Conservation (phyloP, 306 rosid species). For the Prunus campanulata region DNA sequence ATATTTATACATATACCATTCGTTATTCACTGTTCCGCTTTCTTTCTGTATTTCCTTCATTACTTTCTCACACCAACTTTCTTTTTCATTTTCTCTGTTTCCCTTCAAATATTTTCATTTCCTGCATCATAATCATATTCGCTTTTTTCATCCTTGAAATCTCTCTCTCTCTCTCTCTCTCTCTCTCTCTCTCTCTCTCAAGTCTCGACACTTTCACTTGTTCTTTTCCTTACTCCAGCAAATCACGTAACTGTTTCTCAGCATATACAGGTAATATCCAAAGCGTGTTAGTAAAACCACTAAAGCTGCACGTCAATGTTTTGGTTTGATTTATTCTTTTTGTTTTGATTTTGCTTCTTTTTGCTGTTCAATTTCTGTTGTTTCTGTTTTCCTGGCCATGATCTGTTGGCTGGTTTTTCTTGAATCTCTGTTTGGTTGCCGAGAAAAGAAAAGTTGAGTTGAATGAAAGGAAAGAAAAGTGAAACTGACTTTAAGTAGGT, state of each 20-base stretch:
- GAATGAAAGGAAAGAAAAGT: constrained; percentile 25
- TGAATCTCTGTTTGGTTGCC: constrained; percentile 31
- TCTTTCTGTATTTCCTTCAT: neutral
- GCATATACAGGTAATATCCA: constrained; percentile 37
- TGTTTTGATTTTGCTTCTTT: constrained; percentile 9
- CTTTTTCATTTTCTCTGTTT: neutral
- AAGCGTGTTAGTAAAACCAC: neutral
- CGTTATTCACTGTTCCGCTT: neutral
- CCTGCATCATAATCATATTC: constrained; percentile 7
- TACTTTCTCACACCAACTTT: neutral
- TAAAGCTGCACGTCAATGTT: constrained; percentile 4
- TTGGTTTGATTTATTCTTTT: constrained; percentile 22
- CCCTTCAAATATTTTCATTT: neutral
- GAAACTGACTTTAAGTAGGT: constrained; percentile 16
- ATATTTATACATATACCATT: neutral
- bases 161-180: constrained; percentile 20
- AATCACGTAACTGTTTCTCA: constrained; percentile 29
- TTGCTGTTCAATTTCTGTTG: constrained; percentile 22
- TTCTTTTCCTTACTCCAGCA: constrained; percentile 6
- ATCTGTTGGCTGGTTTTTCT: constrained; percentile 13
- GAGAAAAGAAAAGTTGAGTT: constrained; percentile 17
- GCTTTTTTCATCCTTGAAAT: constrained; percentile 26
- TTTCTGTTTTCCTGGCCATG: constrained; percentile 18
- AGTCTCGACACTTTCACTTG: constrained; percentile 6
- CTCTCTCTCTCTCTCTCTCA: neutral